Conservation (phyloP, 768 basidiomycete genomes). For the Mycena alexandri region DNA sequence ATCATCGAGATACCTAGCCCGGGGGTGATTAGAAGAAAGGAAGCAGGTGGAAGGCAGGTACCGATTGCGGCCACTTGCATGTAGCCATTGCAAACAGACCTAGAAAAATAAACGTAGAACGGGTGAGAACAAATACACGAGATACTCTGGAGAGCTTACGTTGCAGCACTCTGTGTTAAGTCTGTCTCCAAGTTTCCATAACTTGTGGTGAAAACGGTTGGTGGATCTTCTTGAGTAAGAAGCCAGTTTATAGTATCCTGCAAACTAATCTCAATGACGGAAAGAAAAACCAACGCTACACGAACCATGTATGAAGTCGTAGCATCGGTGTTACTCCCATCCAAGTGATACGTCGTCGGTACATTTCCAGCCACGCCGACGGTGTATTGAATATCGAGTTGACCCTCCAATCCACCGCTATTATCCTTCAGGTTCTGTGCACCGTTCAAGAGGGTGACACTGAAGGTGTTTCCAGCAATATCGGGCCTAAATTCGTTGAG, state of each 20-base stretch:
- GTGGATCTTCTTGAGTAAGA: slow-evolving; percentile 17
- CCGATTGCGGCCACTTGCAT: slow-evolving; percentile 23
- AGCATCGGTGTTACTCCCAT: background rate
- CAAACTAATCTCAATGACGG: background rate
- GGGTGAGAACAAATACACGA: slow-evolving; percentile 3
- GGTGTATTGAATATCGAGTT: slow-evolving; percentile 21
- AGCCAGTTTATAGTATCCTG: slow-evolving; percentile 24
- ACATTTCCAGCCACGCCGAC: slow-evolving; percentile 15
- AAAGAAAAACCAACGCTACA: slow-evolving; percentile 2
- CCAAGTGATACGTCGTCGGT: slow-evolving; percentile 15
- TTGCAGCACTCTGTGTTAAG: slow-evolving; percentile 13
- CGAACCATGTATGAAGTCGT: slow-evolving; percentile 23
- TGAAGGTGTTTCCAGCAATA: slow-evolving; percentile 12
- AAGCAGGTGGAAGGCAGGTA: background rate
- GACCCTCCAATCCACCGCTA: slow-evolving; percentile 13
- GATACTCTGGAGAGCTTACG: slow-evolving; percentile 4
- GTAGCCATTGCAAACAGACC: slow-evolving; percentile 21
- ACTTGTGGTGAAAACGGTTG: slow-evolving; percentile 21
- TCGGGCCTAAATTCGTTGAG: slow-evolving; percentile 23
- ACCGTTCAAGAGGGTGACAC: slow-evolving; percentile 10
- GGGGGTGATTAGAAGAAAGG: background rate
- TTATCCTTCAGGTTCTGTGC: slow-evolving; percentile 15
- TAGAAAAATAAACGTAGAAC: background rate
- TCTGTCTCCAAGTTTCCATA: slow-evolving; percentile 7
- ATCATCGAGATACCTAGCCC: slow-evolving; percentile 18